Evolutionary conservation across 352 stramenopile genomes (phyloP).

Genomic region (Pythium sp.): DNA sequence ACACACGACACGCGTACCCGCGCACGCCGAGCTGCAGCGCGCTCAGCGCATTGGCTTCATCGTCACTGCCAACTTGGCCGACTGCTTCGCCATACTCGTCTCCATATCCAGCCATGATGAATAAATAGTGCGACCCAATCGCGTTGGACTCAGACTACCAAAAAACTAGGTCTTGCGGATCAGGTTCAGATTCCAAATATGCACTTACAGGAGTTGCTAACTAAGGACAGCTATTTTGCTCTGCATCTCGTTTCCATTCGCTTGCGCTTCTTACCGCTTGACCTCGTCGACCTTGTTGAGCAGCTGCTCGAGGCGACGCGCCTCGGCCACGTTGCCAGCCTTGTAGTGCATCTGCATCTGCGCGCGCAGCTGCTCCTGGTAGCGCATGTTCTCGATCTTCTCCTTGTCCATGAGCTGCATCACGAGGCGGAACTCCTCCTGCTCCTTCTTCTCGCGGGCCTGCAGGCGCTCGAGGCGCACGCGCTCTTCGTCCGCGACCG

Average conservation of each 20-base stretch:
- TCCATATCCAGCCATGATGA: not conserved
- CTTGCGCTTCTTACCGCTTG: constrained; percentile 18
- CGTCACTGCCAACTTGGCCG: constrained; percentile 14
- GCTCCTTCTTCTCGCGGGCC: constrained; percentile 53
- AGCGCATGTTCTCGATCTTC: constrained; percentile 87
- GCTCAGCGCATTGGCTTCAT: not conserved
- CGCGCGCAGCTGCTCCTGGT: constrained; percentile 75
- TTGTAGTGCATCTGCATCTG: constrained; percentile 92
- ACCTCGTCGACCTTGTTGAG: constrained; percentile 64
- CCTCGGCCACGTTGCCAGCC: constrained; percentile 80
- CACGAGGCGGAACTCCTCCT: constrained; percentile 74
- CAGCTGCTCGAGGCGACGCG: constrained; percentile 79
- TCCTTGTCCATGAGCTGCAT: constrained; percentile 81
- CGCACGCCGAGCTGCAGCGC: constrained; percentile 40
- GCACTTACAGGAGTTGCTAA: not conserved
- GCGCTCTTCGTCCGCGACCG: constrained; percentile 56
- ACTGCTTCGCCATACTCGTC: not conserved
- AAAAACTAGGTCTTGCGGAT: not conserved
- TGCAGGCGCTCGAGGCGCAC: constrained; percentile 57
- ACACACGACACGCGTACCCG: constrained; percentile 49
- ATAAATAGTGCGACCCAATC: not conserved
- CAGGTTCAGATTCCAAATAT: not conserved
- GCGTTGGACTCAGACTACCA: too few species aligned
- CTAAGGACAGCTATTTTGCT: too few species aligned
- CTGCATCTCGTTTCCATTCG: too few species aligned